Conservation (phyloP, 208 protist species). For the Porcisia hertigi region DNA sequence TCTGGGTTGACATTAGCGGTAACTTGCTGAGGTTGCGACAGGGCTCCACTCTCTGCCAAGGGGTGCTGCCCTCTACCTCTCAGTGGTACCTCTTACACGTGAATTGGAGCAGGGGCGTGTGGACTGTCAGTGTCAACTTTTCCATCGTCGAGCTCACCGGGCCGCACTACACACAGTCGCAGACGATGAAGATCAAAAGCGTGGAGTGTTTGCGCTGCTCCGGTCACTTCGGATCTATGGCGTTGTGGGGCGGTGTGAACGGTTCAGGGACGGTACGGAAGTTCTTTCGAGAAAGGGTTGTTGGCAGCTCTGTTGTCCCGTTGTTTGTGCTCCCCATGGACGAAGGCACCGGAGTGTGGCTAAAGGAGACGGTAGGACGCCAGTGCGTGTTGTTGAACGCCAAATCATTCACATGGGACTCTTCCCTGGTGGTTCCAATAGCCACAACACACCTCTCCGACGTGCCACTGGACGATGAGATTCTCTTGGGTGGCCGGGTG, state of each 20-base stretch:
- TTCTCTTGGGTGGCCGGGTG: conserved; percentile 51
- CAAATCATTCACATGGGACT: conserved; percentile 63
- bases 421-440: conserved; percentile 39
- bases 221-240: conserved; percentile 75
- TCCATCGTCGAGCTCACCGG: conserved; percentile 60
- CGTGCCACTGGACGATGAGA: conserved; percentile 48
- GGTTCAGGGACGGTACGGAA: conserved; percentile 31
- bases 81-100: conserved; percentile 72
- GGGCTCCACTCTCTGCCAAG: conserved; percentile 48
- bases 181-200: conserved; percentile 45
- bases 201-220: conserved; percentile 51
- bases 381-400: conserved; percentile 46
- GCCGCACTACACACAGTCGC: conserved; percentile 44
- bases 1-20: conserved; percentile 40
- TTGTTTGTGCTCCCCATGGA: conserved; percentile 81
- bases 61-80: conserved; percentile 40
- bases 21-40: conserved; percentile 48
- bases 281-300: conserved; percentile 26
- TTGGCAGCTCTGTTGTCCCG: conserved; percentile 32
- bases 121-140: conserved; percentile 66
- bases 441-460: neutral
- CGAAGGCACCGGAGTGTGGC: conserved; percentile 80
- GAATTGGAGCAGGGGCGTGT: conserved; percentile 66
- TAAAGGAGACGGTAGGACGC: conserved; percentile 73
- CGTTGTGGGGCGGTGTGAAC: conserved; percentile 37